phyloP scores from a whole-genome alignment of 163 green algal species.

The Botryococcus braunii region DNA sequence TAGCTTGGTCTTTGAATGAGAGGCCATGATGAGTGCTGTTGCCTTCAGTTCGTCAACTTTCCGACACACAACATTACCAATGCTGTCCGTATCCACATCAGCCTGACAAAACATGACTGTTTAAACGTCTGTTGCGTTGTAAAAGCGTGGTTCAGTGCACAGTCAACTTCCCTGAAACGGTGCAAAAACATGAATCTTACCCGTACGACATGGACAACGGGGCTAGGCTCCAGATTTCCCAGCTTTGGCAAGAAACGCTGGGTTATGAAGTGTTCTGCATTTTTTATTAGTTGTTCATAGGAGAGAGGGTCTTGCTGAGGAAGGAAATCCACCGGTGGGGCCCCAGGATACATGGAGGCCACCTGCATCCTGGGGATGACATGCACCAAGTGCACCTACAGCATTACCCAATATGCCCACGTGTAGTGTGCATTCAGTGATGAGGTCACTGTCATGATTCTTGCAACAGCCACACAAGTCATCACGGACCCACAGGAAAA shows the following conservation, averaged over 20 bases:
- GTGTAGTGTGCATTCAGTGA: not conserved
- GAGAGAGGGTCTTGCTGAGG: slow-evolving; percentile 35
- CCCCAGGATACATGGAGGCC: slow-evolving; percentile 30
- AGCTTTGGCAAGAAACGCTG: slow-evolving; percentile 37
- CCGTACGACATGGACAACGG: slow-evolving; percentile 55
- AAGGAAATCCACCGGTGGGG: slow-evolving; percentile 51
- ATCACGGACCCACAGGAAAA: not conserved
- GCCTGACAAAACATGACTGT: slow-evolving; percentile 13
- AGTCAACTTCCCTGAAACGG: not conserved
- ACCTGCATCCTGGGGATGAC: slow-evolving; percentile 48
- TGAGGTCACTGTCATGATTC: not conserved
- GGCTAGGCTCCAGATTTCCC: slow-evolving; percentile 25
- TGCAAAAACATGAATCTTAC: not conserved
- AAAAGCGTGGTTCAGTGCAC: not conserved
- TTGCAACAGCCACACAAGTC: not conserved
- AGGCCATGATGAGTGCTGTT: slow-evolving; percentile 43
- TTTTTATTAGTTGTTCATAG: slow-evolving; percentile 43
- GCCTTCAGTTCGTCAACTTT: slow-evolving; percentile 51
- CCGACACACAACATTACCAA: slow-evolving; percentile 52
- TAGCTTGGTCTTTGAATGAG: slow-evolving; percentile 37
- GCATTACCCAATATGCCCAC: slow-evolving; percentile 22
- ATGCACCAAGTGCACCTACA: slow-evolving; percentile 50
- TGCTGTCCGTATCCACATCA: slow-evolving; percentile 43
- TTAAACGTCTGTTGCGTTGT: not conserved
- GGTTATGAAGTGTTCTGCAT: slow-evolving; percentile 51